These are phyloP conservation scores for Casuarina cunninghamiana DNA, from an alignment of 306 rosid genomes.

Conservation along the genomic window DNA sequence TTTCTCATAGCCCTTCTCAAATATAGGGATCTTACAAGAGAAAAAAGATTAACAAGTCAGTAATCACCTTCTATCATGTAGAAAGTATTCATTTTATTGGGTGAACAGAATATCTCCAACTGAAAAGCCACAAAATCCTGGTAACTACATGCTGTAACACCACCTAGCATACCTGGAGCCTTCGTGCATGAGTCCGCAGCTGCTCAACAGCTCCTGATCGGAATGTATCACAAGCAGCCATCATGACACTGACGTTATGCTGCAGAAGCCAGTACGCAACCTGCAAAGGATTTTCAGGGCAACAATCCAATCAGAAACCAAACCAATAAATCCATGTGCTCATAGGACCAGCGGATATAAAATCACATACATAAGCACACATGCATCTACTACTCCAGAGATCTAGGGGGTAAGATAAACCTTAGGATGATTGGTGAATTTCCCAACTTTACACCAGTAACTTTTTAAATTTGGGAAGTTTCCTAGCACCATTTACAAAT, in stretches of 20 bases:
- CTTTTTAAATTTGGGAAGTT: not conserved
- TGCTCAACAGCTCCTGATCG: constrained; percentile 99
- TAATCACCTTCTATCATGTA: not conserved
- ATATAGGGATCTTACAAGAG: constrained; percentile 77
- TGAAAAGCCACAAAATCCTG: constrained; percentile 1
- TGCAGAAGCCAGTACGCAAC: constrained; percentile 99
- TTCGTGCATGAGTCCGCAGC: constrained; percentile 97
- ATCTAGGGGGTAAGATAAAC: not conserved
- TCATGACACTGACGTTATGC: constrained; percentile 81
- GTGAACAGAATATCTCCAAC: not conserved
- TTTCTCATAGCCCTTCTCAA: constrained; percentile 96
- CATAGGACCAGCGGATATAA: not conserved
- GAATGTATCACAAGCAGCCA: constrained; percentile 99
- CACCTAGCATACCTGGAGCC: constrained; percentile 74
- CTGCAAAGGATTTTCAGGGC: constrained; percentile 38
- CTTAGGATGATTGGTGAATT: not conserved
- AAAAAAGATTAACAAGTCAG: constrained; percentile 12
- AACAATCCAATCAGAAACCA: constrained; percentile 25
- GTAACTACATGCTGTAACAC: constrained; percentile 15
- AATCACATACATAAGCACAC: not conserved
- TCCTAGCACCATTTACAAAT: not conserved
- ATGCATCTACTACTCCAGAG: constrained; percentile 16
- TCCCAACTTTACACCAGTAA: not conserved
- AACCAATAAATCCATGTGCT: not conserved
- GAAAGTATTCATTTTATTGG: not conserved